A percentile compares a stretch with the other conserved stretches of the same genome.
Evolutionary conservation across 2,329 filamentous ascomycete genomes (phyloP).

Genomic region (Lachnellula occidentalis): DNA sequence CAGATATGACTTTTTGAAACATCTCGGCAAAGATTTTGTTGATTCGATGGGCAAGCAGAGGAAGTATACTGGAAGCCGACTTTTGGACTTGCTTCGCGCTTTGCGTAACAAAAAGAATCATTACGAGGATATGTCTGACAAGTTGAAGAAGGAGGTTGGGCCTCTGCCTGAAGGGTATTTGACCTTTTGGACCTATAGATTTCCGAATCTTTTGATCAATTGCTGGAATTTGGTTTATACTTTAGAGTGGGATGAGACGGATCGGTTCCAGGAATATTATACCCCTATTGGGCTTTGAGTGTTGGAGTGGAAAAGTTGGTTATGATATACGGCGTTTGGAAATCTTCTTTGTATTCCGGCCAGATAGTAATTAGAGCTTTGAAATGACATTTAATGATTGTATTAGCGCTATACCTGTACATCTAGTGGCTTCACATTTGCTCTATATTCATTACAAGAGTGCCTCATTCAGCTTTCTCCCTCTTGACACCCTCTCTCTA

Average conservation of each 20-base stretch:
- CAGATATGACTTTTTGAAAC: slow-evolving; percentile 70
- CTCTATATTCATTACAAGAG: no score
- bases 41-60: slow-evolving; percentile 89
- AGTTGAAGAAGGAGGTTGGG: slow-evolving; percentile 64
- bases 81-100: slow-evolving; percentile 83
- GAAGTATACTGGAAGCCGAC: slow-evolving; percentile 80
- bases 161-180: slow-evolving; percentile 60
- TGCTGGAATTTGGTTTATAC: slow-evolving; percentile 58
- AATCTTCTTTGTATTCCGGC: background rate
- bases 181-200: slow-evolving; percentile 61
- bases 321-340: background rate
- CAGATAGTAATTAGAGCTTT: background rate
- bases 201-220: slow-evolving; percentile 60
- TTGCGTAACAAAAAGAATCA: slow-evolving; percentile 96
- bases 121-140: slow-evolving; percentile 90
- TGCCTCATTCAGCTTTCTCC: no score
- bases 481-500: no score
- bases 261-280: slow-evolving; percentile 68
- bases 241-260: slow-evolving; percentile 45
- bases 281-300: slow-evolving; percentile 32
- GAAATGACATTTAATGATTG: no score
- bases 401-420: no score
- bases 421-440: no score
- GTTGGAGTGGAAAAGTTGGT: background rate
- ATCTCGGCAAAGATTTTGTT: slow-evolving; percentile 74